These are phyloP conservation scores for Recurvomyces mirabilis DNA, from an alignment of 495 filamentous ascomycete species.

Conservation along the genomic window DNA sequence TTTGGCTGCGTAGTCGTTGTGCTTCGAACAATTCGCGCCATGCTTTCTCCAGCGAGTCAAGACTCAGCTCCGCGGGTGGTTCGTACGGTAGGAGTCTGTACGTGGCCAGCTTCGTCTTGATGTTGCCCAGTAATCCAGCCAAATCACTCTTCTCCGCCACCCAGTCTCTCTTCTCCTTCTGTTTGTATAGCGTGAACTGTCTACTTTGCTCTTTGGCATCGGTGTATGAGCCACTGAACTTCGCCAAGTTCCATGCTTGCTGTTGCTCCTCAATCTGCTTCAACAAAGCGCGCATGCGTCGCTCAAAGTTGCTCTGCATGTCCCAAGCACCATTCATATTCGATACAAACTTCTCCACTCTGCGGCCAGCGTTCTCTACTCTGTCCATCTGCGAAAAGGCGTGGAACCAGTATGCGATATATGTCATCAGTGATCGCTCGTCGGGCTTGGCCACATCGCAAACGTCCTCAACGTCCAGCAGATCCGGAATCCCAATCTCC, in stretches of 20 bases:
- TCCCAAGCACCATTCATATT: slow-evolving; percentile 99
- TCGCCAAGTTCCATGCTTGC: slow-evolving; percentile 61
- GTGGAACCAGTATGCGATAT: slow-evolving; percentile 99
- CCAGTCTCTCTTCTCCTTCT: slow-evolving; percentile 80
- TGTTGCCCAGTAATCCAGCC: slow-evolving; percentile 87
- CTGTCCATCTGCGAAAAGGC: slow-evolving; percentile 97
- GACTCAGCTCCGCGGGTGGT: slow-evolving; percentile 65
- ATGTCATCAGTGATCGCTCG: slow-evolving; percentile 95
- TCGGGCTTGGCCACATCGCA: slow-evolving; percentile 93
- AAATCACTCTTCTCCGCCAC: slow-evolving; percentile 95
- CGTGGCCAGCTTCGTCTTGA: slow-evolving; percentile 94
- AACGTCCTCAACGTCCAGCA: slow-evolving; percentile 95
- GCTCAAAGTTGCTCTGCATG: slow-evolving; percentile 93
- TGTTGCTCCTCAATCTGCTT: slow-evolving; percentile 61
- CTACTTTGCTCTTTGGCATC: slow-evolving; percentile 81
- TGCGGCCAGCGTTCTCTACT: slow-evolving; percentile 89
- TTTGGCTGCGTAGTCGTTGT: slow-evolving; percentile 75
- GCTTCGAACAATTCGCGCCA: slow-evolving; percentile 68
- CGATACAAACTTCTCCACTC: slow-evolving; percentile 96
- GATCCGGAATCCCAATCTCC: slow-evolving; percentile 92
- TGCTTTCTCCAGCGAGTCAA: slow-evolving; percentile 69
- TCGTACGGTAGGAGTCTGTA: slow-evolving; percentile 86
- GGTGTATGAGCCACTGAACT: slow-evolving; percentile 81
- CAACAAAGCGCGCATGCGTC: slow-evolving; percentile 70
- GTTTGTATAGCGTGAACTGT: slow-evolving; percentile 78